Conservation (phyloP, 805 yeast species). For the Myxozyma monticola region DNA sequence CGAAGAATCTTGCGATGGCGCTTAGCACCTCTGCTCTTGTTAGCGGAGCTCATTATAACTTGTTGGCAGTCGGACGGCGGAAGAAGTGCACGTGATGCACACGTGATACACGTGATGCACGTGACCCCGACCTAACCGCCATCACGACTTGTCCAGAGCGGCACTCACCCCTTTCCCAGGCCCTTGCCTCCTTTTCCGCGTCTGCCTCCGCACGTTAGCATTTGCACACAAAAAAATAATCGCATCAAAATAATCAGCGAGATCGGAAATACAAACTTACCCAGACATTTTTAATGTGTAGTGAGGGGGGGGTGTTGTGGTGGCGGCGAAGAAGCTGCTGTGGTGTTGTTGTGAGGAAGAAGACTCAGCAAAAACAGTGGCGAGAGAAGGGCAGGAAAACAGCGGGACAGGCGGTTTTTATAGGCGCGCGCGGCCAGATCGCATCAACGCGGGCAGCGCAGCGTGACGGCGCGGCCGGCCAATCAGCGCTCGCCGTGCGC, state of each 20-base stretch:
- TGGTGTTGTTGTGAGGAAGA: not conserved
- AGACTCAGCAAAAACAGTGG: not conserved
- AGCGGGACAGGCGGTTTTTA: conserved; percentile 1
- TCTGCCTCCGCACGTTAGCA: conserved; percentile 42
- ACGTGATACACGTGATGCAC: no score
- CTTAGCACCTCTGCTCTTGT: conserved; percentile 80
- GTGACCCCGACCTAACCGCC: conserved; percentile 4
- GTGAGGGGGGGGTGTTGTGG: no score
- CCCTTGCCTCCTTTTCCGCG: conserved; percentile 99
- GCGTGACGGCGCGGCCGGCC: conserved; percentile 2
- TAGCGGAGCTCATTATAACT: no score
- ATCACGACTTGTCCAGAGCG: not conserved
- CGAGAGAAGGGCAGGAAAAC: no score
- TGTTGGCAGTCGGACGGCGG: not conserved
- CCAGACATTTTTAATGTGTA: conserved; percentile 31
- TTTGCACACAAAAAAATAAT: no score
- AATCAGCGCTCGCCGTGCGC: conserved; percentile 7
- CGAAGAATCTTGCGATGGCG: conserved; percentile 99
- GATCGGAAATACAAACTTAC: conserved; percentile 16
- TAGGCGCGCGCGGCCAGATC: no score
- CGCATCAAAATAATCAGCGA: no score
- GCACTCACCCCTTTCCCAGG: conserved; percentile 74
- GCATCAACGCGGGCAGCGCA: conserved; percentile 5
- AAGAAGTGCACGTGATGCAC: not conserved
- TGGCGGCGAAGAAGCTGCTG: no score